These are phyloP conservation scores for Oemleria cerasiformis DNA, from an alignment of 306 rosid genomes.

Conservation along the genomic window DNA sequence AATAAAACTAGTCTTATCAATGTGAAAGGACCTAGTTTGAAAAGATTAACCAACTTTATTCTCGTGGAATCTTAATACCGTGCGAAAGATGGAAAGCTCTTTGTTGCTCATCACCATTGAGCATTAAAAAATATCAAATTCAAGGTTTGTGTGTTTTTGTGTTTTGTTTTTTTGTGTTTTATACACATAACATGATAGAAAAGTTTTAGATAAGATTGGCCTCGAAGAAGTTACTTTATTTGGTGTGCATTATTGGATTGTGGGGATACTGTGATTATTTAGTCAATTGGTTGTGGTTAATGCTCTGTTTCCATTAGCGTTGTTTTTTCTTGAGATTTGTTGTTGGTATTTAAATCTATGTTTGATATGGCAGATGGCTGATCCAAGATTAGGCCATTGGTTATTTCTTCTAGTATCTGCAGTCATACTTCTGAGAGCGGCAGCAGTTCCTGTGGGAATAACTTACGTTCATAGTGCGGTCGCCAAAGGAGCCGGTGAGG, in stretches of 20 bases:
- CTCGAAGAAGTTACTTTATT: too few species aligned
- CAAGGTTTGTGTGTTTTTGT: not conserved
- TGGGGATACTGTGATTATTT: not conserved
- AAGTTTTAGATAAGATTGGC: too few species aligned
- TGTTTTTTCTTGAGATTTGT: constrained; percentile 16
- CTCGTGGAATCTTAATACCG: not conserved
- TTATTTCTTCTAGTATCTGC: constrained; percentile 40
- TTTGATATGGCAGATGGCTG: constrained; percentile 53
- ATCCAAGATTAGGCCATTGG: constrained; percentile 40
- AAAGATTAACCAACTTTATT: not conserved
- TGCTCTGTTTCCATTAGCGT: not conserved
- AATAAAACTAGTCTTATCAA: not conserved
- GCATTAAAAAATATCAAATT: constrained; percentile 3
- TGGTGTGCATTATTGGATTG: too few species aligned
- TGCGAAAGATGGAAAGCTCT: not conserved
- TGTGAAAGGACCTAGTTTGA: too few species aligned
- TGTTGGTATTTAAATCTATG: not conserved
- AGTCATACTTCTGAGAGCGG: constrained; percentile 40
- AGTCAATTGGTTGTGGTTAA: not conserved
- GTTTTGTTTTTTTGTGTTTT: not conserved
- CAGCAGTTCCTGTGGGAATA: constrained; percentile 58
- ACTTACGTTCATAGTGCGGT: constrained; percentile 61
- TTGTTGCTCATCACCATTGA: not conserved
- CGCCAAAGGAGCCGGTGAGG: constrained; percentile 87
- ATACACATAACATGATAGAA: not conserved